Evolutionary conservation across 306 rosid species (phyloP).

Genomic region (Prunus mira): DNA sequence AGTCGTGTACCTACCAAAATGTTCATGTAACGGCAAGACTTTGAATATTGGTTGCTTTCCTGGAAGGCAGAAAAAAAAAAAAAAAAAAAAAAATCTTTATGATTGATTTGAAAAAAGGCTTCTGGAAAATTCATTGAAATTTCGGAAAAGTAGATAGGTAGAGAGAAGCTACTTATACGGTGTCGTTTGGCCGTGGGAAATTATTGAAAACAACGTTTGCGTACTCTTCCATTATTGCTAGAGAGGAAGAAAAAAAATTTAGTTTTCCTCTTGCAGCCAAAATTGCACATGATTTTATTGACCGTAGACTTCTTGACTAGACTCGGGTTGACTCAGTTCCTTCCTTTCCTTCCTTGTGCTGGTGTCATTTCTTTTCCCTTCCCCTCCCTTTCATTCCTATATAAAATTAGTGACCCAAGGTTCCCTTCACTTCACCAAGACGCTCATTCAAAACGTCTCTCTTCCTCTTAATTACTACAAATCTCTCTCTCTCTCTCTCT

Average conservation of each 20-base stretch:
- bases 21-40: no score
- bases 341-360: not conserved
- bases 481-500: not conserved
- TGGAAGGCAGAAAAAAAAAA: no score
- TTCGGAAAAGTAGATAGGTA: not conserved
- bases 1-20: no score
- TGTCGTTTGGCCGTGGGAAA: not conserved
- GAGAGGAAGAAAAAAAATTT: not conserved
- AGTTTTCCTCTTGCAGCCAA: not conserved
- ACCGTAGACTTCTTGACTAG: not conserved
- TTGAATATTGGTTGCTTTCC: no score
- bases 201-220: not conserved
- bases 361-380: not conserved
- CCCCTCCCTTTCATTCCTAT: not conserved
- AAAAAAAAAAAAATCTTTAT: no score
- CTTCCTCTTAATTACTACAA: not conserved
- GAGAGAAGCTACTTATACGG: not conserved
- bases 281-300: constrained; percentile 8
- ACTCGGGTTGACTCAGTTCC: not conserved
- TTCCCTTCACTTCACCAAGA: not conserved
- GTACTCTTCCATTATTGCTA: no score
- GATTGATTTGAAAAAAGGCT: no score
- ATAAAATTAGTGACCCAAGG: not conserved
- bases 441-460: not conserved
- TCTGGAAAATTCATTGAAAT: not conserved